These are phyloP conservation scores for Aphanoascus verrucosus DNA, from an alignment of 2,329 filamentous ascomycete species.

Conservation along the genomic window DNA sequence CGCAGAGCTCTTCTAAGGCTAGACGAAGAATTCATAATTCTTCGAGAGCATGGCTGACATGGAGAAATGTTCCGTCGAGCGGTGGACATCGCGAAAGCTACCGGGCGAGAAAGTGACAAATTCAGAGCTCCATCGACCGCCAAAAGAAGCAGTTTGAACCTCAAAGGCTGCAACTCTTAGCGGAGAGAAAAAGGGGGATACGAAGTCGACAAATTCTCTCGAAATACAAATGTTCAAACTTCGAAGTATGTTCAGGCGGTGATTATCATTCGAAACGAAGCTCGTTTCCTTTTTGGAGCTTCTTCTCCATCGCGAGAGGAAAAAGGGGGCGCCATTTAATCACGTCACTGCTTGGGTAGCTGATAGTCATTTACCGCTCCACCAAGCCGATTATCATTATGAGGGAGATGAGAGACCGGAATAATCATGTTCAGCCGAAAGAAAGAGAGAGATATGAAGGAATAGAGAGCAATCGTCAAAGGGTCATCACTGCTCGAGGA, in stretches of 20 bases:
- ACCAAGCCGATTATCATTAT: not conserved
- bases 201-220: too few relatives aligned
- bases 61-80: not conserved
- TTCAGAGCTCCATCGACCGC: not conserved
- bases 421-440: not conserved
- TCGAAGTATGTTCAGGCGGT: not conserved
- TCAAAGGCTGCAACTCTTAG: not conserved
- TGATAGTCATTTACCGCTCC: not conserved
- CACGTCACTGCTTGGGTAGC: not conserved
- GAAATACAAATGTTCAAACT: too few relatives aligned
- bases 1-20: not conserved
- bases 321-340: slow-evolving; percentile 12
- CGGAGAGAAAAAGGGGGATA: not conserved
- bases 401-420: not conserved
- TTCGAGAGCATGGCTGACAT: not conserved
- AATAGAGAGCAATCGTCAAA: not conserved
- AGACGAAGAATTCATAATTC: not conserved
- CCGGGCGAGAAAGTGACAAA: not conserved
- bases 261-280: not conserved
- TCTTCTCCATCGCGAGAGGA: not conserved
- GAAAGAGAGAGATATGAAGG: not conserved
- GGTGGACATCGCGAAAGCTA: not conserved
- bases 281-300: not conserved
- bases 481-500: not conserved
- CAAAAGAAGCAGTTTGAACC: not conserved